Base-by-base conservation (phyloP, 2,329 filamentous ascomycete species). In the Fusarium mangiferae region DNA sequence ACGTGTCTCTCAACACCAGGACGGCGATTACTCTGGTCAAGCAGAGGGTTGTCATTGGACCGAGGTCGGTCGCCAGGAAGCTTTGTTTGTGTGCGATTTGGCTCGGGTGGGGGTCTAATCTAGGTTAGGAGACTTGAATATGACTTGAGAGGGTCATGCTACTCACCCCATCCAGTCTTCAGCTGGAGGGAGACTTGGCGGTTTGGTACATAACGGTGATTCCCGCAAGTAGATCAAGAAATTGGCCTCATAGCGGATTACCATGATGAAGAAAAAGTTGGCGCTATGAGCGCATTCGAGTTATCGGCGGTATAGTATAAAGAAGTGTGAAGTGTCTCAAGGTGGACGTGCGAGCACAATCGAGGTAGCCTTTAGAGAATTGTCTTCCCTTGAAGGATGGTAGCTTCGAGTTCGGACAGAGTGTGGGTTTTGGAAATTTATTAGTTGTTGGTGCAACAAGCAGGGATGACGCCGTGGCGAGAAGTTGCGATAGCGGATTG, bases 131-230 rank as follows among this genome's bases (percentile, higher is more conserved):
- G 68, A 68, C 62, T 72, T 72, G 64, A 68, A 66, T 66, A 51
- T 55, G 62, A 44, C 52, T 59, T 61, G 38, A 65, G 39, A 33
- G 52, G 26, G 35, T 42, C 49, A 59, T 62, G 62, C 12, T 55
- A 83, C 90, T 81, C 87, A 97, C 93, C 96, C 95, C 94, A 98
- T 97, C 95, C 95, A 98, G 86, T 97, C 94, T 85, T 97, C 94
- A 73, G 92, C 89, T 33, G 94, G 93, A 74, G 95, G 95, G 51
- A 98, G 88, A 73, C 88, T 89, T 73, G 92, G 86, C 52, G 96
- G 96, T 83, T 94, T 97, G 77, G 89, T 86, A 80, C 95, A 95
- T 82, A 98, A 87, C 75, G 95, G 95, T 74, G 96, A 98, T 68
- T 92, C 87, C 83, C 92, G 90, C 79, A 98, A 86, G 81, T 88